phyloP scores from a whole-genome alignment of 1,284 basidiomycete species.

The Marasmius sp. region DNA sequence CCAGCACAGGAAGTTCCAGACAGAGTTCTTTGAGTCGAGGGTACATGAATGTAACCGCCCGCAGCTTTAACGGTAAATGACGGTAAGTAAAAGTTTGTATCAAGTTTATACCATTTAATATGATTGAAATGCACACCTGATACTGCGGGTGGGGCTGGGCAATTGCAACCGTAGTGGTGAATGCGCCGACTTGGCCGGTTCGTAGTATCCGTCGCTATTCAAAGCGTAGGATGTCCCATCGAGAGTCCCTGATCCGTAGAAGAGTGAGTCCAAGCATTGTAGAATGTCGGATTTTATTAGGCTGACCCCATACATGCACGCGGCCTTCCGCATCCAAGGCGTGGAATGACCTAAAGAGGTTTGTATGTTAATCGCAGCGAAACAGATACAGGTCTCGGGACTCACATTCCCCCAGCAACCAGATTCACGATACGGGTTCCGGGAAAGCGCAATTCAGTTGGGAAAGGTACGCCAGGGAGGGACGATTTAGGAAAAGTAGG shows the following conservation, averaged over 20 bases:
- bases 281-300: slow-evolving; percentile 6
- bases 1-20: slow-evolving; percentile 78
- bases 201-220: slow-evolving; percentile 56
- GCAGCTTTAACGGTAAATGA: slow-evolving; percentile 45
- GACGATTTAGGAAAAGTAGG: slow-evolving; percentile 34
- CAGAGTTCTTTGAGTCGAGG: slow-evolving; percentile 52
- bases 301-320: slow-evolving; percentile 80
- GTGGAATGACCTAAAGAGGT: slow-evolving; percentile 67
- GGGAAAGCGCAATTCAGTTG: slow-evolving; percentile 57
- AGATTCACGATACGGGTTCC: slow-evolving; percentile 69
- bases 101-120: not conserved
- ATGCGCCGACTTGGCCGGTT: slow-evolving; percentile 45
- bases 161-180: slow-evolving; percentile 58
- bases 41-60: slow-evolving; percentile 72
- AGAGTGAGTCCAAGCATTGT: slow-evolving; percentile 6
- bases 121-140: slow-evolving; percentile 48
- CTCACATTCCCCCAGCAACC: slow-evolving; percentile 79
- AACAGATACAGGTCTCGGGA: slow-evolving; percentile 10
- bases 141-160: slow-evolving; percentile 53
- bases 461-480: slow-evolving; percentile 54
- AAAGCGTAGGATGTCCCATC: slow-evolving; percentile 47
- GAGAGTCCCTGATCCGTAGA: slow-evolving; percentile 50
- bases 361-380: not conserved
- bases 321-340: slow-evolving; percentile 74
- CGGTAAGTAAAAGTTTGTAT: slow-evolving; percentile 2